Evolutionary conservation across 371 early-diverging fungal genomes (phyloP), one percentile per base, ranked within the genome.

Genomic region (Syncephalis fuscata): DNA sequence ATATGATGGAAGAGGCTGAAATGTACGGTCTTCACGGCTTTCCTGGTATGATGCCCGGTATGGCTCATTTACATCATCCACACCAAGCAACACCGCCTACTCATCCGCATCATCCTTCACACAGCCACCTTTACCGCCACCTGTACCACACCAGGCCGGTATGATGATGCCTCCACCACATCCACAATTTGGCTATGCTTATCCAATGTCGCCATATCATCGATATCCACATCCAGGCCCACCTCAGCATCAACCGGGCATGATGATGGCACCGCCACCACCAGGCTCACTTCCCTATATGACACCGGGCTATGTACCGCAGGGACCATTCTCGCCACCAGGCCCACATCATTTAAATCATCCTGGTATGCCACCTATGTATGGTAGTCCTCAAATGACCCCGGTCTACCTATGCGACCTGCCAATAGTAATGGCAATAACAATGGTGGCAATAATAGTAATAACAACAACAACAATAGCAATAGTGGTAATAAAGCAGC

Each of bases 311-410:
- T 23, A 45, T 23, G n/a, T 45, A 23, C 26, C n/a, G 11, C 9
- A 2, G 9, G 15, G 26, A 23, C 26, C 23, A 23, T 7, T 23
- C 19, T 48, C 16, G 11, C 24, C 20, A n/a, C n/a, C n/a, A 39
- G 39, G 5, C 19, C 23, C 21, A 16, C 24, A 16, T 48, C 15
- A 10, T 39, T 14, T 40, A 16, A 22, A 27, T 49, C 16, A n/a
- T n/a, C n/a, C n/a, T n/a, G n/a, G n/a, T n/a, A n/a, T n/a, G n/a
- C n/a, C 17, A 47, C 20, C 42, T 8, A 52, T 52, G 40, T 52
- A 48, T 44, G 32, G 32, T 32, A 52, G 38, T 52, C 48, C 52
- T 4, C 53, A 52, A 40, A 48, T 52, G 20, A 23, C 42, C 37
- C 53, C 24, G 43, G 43, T 21, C 39, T 52, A 10, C 53, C 53